Evolutionary conservation across 78 protist genomes (phyloP).

Genomic region (Dictyostelium brefeldianum): DNA sequence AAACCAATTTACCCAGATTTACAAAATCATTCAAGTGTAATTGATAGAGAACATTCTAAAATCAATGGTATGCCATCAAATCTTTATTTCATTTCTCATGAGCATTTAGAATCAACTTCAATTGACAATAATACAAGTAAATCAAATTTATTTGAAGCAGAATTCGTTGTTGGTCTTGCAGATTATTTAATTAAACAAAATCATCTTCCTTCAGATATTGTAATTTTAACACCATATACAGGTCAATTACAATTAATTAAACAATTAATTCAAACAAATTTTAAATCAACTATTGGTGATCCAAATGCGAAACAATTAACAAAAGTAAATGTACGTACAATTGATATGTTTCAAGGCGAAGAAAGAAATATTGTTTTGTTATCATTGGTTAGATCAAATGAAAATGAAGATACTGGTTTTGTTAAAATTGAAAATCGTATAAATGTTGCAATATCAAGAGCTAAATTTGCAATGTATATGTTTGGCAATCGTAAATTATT

Average conservation of each 20-base stretch:
- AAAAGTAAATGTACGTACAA: conserved; percentile 76
- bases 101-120: conserved; percentile 24
- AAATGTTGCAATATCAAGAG: conserved; percentile 90
- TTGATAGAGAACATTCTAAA: neutral
- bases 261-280: neutral
- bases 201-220: conserved; percentile 33
- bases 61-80: conserved; percentile 50
- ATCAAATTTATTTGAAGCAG: conserved; percentile 79
- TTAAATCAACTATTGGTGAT: neutral
- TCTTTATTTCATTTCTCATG: conserved; percentile 80
- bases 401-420: conserved; percentile 85
- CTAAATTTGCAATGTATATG: conserved; percentile 84
- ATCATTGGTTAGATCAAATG: conserved; percentile 86
- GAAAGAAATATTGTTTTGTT: conserved; percentile 85
- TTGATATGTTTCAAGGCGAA: conserved; percentile 95
- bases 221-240: conserved; percentile 87
- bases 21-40: conserved; percentile 18
- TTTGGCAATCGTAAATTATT: conserved; percentile 77
- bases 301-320: neutral
- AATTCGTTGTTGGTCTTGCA: conserved; percentile 24
- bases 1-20: conserved; percentile 64
- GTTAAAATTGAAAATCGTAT: conserved; percentile 76
- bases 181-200: conserved; percentile 67
- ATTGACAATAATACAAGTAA: conserved; percentile 28
- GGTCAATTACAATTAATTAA: conserved; percentile 88